Evolutionary conservation across 176 grass and related monocot genomes (phyloP), one percentile per base, ranked within the genome.

Genomic region (Lolium perenne): DNA sequence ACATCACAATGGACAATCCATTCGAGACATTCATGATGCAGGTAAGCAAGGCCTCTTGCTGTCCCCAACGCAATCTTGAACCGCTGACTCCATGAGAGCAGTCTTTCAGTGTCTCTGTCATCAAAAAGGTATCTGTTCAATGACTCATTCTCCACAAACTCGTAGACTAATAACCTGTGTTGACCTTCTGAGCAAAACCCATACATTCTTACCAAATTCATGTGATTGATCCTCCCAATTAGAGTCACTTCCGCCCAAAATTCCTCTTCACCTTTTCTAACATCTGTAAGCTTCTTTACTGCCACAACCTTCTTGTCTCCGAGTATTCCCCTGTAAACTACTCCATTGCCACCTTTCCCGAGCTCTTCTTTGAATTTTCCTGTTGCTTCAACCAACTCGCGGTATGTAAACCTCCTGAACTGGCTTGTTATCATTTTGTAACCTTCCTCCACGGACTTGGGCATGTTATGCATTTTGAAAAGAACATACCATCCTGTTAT

Each of bases 1-100:
- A 97, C 81, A 78, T 97, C 92, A 82, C 95, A 97, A 83, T 97
- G 95, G 60, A 97, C 88, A 70, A 97, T 70, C 95, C 95, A 97
- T 80, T 97, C 95, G 4, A 97, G 73, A 40, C 95, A 94, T 76
- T 97, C 95, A 20, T 97, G 92, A 79, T 97, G 95, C 40, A 97
- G 95, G 66, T 94, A 97, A 45, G 92, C 84, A 16, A 97, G 86
- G 38, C 95, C 92, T 38, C 89, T 92, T 57, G 95, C 88, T 35
- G 92, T 87, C 41, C 95, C 95, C 21, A 92, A 41, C 18, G 95
- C 90, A 77, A 97, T 91, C 38, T 87, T 94, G 69, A 94, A 94
- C 38, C 92, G 74, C 11, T 92, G 68, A 48, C 46, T 83, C 95
- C 95, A 97, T 53, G 88, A 50, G 5, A 97, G 77, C 62, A 79